These are phyloP conservation scores for Vaccinium vitisidaea DNA, from an alignment of 148 eudicot species.

Conservation along the genomic window DNA sequence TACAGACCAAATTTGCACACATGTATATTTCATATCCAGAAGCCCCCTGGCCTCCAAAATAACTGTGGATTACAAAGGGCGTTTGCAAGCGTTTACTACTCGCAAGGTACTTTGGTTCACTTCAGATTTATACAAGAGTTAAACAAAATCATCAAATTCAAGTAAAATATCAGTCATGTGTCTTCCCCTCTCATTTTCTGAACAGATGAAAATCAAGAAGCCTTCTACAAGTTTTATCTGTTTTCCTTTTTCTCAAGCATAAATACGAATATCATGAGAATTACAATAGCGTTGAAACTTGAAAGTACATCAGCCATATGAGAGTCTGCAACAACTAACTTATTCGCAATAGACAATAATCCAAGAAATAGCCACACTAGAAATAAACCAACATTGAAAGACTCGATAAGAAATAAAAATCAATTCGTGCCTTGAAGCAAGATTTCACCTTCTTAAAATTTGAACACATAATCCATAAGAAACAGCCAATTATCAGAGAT, in stretches of 20 bases:
- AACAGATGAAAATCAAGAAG: neutral
- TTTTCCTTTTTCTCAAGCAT: neutral
- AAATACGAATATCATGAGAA: neutral
- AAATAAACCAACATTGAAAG: neutral
- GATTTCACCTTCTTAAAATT: no score
- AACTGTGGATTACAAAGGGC: neutral
- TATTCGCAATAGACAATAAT: neutral
- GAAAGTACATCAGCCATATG: neutral
- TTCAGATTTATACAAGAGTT: neutral
- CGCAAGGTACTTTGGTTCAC: neutral
- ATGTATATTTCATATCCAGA: neutral
- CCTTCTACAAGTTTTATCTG: neutral
- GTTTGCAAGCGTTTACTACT: neutral
- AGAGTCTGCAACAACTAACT: neutral
- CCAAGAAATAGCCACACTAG: neutral
- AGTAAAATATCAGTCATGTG: neutral
- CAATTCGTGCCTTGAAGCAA: neutral
- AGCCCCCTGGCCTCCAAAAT: neutral
- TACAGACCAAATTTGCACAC: neutral
- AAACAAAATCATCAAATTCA: neutral
- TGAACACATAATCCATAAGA: neutral
- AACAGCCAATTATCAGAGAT: neutral
- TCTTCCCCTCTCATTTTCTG: neutral
- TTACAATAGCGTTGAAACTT: neutral
- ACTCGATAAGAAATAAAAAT: neutral